phyloP scores from a whole-genome alignment of 2,329 filamentous ascomycete species.

The Sclerotinia nivalis region DNA sequence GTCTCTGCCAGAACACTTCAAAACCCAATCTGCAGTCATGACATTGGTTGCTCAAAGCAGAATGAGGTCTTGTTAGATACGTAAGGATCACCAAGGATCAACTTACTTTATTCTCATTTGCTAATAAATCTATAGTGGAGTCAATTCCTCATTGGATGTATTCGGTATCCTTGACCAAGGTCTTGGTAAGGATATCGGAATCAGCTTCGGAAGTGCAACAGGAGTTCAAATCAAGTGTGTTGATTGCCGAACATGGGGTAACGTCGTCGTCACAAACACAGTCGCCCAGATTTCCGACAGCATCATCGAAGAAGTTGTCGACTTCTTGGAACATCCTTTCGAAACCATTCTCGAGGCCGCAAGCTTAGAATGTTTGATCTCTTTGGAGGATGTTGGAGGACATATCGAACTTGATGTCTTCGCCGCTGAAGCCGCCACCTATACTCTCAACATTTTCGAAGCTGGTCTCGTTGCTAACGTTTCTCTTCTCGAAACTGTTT shows the following conservation, averaged over 20 bases:
- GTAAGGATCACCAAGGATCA: slow-evolving; percentile 23
- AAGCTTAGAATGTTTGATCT: slow-evolving; percentile 30
- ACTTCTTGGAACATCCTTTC: slow-evolving; percentile 30
- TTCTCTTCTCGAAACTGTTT: slow-evolving; percentile 30
- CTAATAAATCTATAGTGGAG: slow-evolving; percentile 24
- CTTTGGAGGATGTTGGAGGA: slow-evolving; percentile 31
- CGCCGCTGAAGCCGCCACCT: slow-evolving; percentile 27
- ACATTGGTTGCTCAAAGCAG: slow-evolving; percentile 22
- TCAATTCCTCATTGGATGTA: slow-evolving; percentile 16
- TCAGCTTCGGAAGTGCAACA: slow-evolving; percentile 17
- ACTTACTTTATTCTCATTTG: neutral
- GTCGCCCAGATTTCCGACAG: slow-evolving; percentile 26
- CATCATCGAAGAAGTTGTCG: slow-evolving; percentile 26
- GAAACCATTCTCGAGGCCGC: slow-evolving; percentile 28
- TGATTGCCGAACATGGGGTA: slow-evolving; percentile 35
- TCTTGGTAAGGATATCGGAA: slow-evolving; percentile 1
- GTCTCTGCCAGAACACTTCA: neutral
- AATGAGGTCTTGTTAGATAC: slow-evolving; percentile 32
- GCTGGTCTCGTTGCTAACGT: slow-evolving; percentile 26
- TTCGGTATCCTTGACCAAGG: slow-evolving; percentile 14
- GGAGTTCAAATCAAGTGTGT: slow-evolving; percentile 28
- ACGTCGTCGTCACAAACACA: slow-evolving; percentile 30
- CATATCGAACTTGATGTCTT: slow-evolving; percentile 32
- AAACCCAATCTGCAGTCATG: slow-evolving; percentile 13
- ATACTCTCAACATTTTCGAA: slow-evolving; percentile 31